Conservation (phyloP, 768 basidiomycete genomes). For the Guyanaporus albipodus region DNA sequence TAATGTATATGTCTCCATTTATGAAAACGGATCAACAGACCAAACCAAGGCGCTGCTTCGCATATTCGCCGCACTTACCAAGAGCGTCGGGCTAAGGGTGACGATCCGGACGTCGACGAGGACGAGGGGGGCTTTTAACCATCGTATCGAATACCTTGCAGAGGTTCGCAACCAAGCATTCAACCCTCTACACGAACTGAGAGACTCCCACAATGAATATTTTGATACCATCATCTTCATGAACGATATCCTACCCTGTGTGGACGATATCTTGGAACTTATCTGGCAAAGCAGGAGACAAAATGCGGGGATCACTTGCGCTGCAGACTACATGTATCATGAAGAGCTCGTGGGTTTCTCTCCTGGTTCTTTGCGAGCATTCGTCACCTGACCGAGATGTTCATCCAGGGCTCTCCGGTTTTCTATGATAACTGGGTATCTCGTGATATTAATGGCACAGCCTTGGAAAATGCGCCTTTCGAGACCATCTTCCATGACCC, state of each 20-base stretch:
- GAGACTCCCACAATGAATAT: conserved; percentile 88
- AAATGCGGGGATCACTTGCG: conserved; percentile 98
- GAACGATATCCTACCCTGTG: conserved; percentile 98
- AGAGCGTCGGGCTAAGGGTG: conserved; percentile 86
- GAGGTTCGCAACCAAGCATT: conserved; percentile 99
- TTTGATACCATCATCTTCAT: conserved; percentile 98
- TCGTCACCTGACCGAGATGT: neutral
- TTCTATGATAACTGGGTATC: conserved; percentile 99
- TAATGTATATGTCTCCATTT: conserved; percentile 97
- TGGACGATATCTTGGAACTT: conserved; percentile 95
- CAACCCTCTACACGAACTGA: conserved; percentile 89
- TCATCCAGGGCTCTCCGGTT: conserved; percentile 66
- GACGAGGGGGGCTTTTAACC: conserved; percentile 93
- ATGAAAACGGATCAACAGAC: conserved; percentile 98
- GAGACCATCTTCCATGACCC: conserved; percentile 89
- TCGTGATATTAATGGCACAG: conserved; percentile 97
- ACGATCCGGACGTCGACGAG: conserved; percentile 91
- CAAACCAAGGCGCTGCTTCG: conserved; percentile 96
- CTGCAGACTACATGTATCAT: conserved; percentile 99
- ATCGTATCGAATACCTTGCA: conserved; percentile 99
- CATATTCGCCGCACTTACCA: conserved; percentile 91
- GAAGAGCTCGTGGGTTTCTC: conserved; percentile 69
- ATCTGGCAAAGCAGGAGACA: conserved; percentile 92
- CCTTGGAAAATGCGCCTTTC: conserved; percentile 96
- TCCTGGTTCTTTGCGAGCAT: neutral